These are phyloP conservation scores for Boletus semigastroideus DNA, from an alignment of 1,284 basidiomycete species.

Conservation along the genomic window DNA sequence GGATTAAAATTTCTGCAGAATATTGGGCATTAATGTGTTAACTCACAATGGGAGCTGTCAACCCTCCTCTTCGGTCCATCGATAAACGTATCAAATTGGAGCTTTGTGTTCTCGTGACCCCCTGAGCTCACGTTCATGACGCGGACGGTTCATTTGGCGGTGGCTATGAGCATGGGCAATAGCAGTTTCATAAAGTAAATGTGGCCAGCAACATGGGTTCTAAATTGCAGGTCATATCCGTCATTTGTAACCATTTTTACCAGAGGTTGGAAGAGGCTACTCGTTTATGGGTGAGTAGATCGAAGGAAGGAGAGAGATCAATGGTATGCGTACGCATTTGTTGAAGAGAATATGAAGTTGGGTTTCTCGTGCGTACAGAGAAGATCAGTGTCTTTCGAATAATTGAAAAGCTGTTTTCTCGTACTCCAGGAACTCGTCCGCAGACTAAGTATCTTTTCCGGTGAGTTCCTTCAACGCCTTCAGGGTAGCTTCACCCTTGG, in stretches of 20 bases:
- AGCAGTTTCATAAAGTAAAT: conserved; percentile 48
- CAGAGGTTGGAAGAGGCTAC: conserved; percentile 57
- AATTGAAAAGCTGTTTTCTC: background rate
- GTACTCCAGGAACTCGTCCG: conserved; percentile 42
- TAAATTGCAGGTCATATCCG: conserved; percentile 64
- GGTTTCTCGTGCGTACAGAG: conserved; percentile 39
- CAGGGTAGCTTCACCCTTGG: conserved; percentile 51
- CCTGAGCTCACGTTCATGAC: conserved; percentile 12
- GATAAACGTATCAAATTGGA: conserved; percentile 9
- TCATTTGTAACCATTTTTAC: conserved; percentile 47
- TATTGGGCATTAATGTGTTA: background rate
- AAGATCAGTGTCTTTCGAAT: conserved; percentile 2
- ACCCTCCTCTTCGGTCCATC: conserved; percentile 11
- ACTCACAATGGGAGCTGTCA: background rate
- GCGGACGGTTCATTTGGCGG: conserved; percentile 22
- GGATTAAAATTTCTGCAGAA: background rate
- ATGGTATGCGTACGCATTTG: conserved; percentile 42
- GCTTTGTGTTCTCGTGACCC: background rate
- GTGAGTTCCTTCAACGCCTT: conserved; percentile 46
- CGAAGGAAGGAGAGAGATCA: background rate
- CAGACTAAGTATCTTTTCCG: conserved; percentile 45
- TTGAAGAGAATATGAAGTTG: conserved; percentile 55
- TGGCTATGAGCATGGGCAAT: conserved; percentile 39
- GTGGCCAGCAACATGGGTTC: conserved; percentile 57
- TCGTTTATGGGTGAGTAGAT: conserved; percentile 23